Percentiles rank a stretch among this genome's conserved stretches.
phyloP scores from a whole-genome alignment of 1,139 yeast species.

The Suhomyces wounanorum region DNA sequence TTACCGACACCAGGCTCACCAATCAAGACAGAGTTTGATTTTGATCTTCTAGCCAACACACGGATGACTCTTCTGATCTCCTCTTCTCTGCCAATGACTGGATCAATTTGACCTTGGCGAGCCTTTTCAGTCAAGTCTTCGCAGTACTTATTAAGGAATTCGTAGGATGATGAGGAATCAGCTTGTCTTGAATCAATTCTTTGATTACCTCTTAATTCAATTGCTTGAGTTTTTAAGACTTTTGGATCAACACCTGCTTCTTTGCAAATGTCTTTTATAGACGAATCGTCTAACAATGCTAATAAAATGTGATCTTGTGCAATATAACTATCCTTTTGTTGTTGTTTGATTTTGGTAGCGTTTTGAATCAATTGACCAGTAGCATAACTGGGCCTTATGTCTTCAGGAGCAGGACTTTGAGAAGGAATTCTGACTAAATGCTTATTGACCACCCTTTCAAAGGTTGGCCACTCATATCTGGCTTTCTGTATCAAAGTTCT shows the following conservation, averaged over 20 bases:
- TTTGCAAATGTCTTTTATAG: constrained; percentile 72
- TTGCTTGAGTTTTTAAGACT: constrained; percentile 76
- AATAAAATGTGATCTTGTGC: constrained; percentile 93
- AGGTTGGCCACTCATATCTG: constrained; percentile 80
- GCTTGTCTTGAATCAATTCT: constrained; percentile 93
- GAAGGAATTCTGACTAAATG: constrained; percentile 83
- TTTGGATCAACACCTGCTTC: constrained; percentile 70
- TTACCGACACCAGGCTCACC: constrained; percentile 99
- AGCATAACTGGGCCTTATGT: constrained; percentile 67
- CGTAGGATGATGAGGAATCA: constrained; percentile 82
- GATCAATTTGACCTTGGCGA: constrained; percentile 91
- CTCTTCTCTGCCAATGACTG: constrained; percentile 98
- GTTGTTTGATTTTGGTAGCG: constrained; percentile 73
- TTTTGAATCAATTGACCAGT: constrained; percentile 68
- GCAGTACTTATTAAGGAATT: constrained; percentile 86
- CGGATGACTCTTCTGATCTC: constrained; percentile 94
- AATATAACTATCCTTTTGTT: constrained; percentile 86
- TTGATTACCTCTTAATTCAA: constrained; percentile 84
- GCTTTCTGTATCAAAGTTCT: constrained; percentile 87
- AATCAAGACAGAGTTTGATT: constrained; percentile 92
- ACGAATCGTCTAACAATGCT: constrained; percentile 78
- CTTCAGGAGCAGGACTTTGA: constrained; percentile 84
- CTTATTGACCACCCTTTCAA: constrained; percentile 79
- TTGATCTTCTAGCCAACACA: constrained; percentile 91
- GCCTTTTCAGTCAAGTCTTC: constrained; percentile 92